A percentile compares a stretch with the other conserved stretches of the same genome.
Conservation (phyloP, 352 stramenopile genomes). For the Peronospora destructor region DNA sequence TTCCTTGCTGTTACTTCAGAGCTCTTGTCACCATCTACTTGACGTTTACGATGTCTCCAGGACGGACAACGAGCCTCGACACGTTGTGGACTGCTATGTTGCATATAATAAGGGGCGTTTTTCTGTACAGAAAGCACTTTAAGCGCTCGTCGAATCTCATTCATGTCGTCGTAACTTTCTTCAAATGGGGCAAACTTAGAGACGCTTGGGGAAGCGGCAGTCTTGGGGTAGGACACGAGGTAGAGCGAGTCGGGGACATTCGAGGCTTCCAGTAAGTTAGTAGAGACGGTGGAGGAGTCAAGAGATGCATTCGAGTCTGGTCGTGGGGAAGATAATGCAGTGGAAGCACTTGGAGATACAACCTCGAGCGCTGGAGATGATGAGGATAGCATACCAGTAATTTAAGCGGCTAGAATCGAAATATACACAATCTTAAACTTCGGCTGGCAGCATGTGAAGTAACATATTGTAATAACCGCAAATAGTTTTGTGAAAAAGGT, state of each 20-base stretch:
- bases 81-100: constrained; percentile 75
- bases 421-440: constrained; percentile 9
- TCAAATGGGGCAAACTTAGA: constrained; percentile 49
- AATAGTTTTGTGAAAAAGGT: constrained; percentile 11
- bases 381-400: constrained; percentile 20
- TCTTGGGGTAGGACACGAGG: constrained; percentile 10
- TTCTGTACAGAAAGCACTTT: constrained; percentile 70
- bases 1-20: constrained; percentile 6
- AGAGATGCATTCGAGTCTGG: constrained; percentile 1
- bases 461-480: not conserved
- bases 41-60: constrained; percentile 64
- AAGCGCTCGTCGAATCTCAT: constrained; percentile 60
- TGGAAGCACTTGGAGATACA: not conserved
- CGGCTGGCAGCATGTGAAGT: too few relatives aligned
- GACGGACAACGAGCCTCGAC: constrained; percentile 70
- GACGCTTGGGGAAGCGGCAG: not conserved
- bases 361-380: not conserved
- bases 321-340: not conserved
- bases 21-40: constrained; percentile 1
- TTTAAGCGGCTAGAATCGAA: constrained; percentile 27
- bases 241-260: constrained; percentile 15
- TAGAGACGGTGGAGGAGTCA: constrained; percentile 2
- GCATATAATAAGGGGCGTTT: constrained; percentile 72
- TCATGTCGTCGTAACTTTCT: constrained; percentile 71
- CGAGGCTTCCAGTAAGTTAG: constrained; percentile 14